These are phyloP conservation scores for Cryptococcus sp. DNA, from an alignment of 1,284 basidiomycete genomes.

Conservation along the genomic window DNA sequence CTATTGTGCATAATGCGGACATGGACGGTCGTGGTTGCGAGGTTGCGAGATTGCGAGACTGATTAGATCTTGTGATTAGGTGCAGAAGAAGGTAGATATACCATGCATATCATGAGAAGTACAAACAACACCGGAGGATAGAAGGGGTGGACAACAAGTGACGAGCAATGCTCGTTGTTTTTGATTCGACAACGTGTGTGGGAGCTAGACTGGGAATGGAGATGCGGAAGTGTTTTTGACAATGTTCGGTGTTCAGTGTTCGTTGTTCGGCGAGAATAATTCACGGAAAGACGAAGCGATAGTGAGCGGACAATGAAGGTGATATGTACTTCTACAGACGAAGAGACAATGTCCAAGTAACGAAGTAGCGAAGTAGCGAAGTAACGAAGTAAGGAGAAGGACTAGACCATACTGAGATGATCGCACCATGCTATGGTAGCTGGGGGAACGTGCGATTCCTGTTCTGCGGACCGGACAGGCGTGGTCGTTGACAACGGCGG, in stretches of 20 bases:
- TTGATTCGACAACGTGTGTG: background rate
- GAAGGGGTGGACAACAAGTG: background rate
- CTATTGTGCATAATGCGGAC: background rate
- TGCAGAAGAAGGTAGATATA: too few species aligned
- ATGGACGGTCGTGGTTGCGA: background rate
- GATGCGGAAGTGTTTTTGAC: background rate
- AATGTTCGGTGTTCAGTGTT: background rate
- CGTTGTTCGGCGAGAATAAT: background rate
- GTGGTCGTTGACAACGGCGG: background rate
- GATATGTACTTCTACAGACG: background rate
- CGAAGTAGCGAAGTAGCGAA: background rate
- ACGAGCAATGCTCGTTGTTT: background rate
- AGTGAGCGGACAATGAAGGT: background rate
- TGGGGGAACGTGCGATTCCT: constrained; percentile 10
- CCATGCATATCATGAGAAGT: background rate
- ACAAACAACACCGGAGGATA: background rate
- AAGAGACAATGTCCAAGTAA: too few species aligned
- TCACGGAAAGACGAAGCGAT: background rate
- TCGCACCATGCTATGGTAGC: constrained; percentile 26
- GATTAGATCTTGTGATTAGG: too few species aligned
- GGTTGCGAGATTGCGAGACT: too few species aligned
- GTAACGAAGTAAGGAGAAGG: background rate
- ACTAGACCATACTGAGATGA: constrained; percentile 23
- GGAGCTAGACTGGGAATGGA: background rate
- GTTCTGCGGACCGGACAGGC: background rate